These are phyloP conservation scores for Aaosphaeria arxii DNA, from an alignment of 2,329 filamentous ascomycete genomes.

Conservation along the genomic window DNA sequence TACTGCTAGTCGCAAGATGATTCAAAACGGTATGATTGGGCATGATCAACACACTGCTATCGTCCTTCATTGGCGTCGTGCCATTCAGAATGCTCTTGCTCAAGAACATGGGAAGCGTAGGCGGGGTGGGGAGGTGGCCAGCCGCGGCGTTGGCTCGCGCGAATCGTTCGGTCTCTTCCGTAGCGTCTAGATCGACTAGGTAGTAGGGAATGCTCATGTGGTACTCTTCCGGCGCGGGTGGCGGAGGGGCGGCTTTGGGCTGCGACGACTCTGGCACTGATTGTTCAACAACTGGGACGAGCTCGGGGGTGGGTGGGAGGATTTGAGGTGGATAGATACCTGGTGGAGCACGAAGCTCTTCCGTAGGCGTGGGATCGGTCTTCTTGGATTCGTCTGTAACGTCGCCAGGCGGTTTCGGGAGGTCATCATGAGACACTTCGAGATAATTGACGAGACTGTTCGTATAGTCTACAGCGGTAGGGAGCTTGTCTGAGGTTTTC, in stretches of 20 bases:
- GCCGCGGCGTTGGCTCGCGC: slow-evolving; percentile 72
- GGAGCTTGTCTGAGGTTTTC: slow-evolving; percentile 80
- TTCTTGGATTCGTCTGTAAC: slow-evolving; percentile 13
- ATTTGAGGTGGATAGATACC: slow-evolving; percentile 32
- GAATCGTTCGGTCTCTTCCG: slow-evolving; percentile 73
- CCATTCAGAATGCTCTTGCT: slow-evolving; percentile 94
- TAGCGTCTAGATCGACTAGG: slow-evolving; percentile 79
- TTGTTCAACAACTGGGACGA: slow-evolving; percentile 17
- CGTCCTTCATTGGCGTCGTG: slow-evolving; percentile 89
- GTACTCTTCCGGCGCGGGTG: slow-evolving; percentile 58
- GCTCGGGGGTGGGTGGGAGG: slow-evolving; percentile 43
- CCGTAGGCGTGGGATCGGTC: slow-evolving; percentile 20
- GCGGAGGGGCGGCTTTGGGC: slow-evolving; percentile 18
- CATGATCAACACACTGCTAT: slow-evolving; percentile 94
- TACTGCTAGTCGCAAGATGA: slow-evolving; percentile 94
- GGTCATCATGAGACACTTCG: slow-evolving; percentile 79
- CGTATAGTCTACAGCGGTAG: slow-evolving; percentile 94
- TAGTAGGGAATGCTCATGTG: slow-evolving; percentile 77
- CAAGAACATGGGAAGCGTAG: slow-evolving; percentile 83
- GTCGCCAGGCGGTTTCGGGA: slow-evolving; percentile 35
- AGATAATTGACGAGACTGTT: slow-evolving; percentile 99
- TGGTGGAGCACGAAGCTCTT: slow-evolving; percentile 20
- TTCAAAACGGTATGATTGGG: slow-evolving; percentile 97
- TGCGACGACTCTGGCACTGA: slow-evolving; percentile 23
- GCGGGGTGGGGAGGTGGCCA: slow-evolving; percentile 77